Conservation (phyloP, 2,329 filamentous ascomycete genomes). For the Fusarium sp. region DNA sequence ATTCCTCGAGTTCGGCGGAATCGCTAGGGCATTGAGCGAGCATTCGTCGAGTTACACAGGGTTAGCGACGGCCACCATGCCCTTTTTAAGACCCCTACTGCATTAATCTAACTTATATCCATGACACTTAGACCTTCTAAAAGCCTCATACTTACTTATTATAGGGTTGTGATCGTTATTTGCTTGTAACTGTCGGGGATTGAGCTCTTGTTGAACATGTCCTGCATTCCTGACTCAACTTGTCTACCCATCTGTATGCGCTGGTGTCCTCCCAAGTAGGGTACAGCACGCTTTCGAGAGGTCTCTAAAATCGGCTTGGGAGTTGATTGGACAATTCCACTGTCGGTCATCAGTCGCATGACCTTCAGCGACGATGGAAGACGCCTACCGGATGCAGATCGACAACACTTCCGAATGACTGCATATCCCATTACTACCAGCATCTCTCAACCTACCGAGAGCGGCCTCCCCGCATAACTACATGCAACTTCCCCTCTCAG, state of each 20-base stretch:
- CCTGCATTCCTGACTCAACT: not conserved
- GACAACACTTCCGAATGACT: not conserved
- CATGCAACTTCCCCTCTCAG: not conserved
- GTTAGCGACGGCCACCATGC: not conserved
- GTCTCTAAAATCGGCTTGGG: not conserved
- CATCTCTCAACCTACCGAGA: not conserved
- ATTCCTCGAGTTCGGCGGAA: not conserved
- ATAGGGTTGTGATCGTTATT: not conserved
- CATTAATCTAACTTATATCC: accelerated
- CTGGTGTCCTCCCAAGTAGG: no score
- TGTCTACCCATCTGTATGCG: not conserved
- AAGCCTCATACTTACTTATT: accelerated
- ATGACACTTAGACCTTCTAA: no score
- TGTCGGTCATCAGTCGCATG: no score
- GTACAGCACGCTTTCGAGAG: not conserved
- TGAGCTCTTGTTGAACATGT: not conserved
- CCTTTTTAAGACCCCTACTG: not conserved
- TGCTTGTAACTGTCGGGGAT: not conserved
- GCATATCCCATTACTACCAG: not conserved
- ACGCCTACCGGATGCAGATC: no score
- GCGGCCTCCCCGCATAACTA: not conserved
- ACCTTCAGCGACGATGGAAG: no score
- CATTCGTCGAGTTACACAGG: not conserved
- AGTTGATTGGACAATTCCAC: not conserved
- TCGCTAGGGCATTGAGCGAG: accelerated